Conservation (phyloP, 2,329 filamentous ascomycete genomes). For the Beauveria australis region DNA sequence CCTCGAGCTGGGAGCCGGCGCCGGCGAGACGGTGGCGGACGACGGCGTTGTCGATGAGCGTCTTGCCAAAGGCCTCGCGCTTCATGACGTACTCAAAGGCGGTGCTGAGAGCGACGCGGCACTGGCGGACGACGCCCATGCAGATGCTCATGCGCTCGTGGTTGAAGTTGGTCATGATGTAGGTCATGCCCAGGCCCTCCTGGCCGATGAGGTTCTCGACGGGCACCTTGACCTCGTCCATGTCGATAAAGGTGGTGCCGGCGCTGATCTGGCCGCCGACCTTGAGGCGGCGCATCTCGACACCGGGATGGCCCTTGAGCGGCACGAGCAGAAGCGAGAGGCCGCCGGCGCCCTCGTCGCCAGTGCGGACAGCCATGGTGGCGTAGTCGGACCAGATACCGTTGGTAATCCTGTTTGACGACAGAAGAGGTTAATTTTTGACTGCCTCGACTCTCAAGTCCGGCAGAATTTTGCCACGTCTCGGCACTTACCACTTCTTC, state of each 20-base stretch:
- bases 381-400: conserved; percentile 53
- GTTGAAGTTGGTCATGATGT: conserved; percentile 39
- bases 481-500: conserved; percentile 57
- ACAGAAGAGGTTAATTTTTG: not conserved
- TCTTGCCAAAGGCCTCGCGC: conserved; percentile 30
- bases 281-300: conserved; percentile 35
- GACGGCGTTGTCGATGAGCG: conserved; percentile 64
- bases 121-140: conserved; percentile 10
- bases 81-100: conserved; percentile 28
- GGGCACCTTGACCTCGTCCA: conserved; percentile 45
- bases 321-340: conserved; percentile 50
- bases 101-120: conserved; percentile 23
- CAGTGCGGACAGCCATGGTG: conserved; percentile 54
- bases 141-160: conserved; percentile 34
- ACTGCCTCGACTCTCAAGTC: no score
- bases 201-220: conserved; percentile 41
- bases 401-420: conserved; percentile 41
- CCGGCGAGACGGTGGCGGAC: conserved; percentile 63
- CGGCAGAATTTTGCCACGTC: not conserved
- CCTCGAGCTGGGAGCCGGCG: conserved; percentile 58
- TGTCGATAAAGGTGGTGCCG: conserved; percentile 47
- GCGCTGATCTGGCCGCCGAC: conserved; percentile 60
- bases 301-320: conserved; percentile 19
- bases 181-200: conserved; percentile 43
- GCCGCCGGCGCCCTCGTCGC: conserved; percentile 40